A percentile compares a stretch with the other conserved stretches of the same genome.
phyloP scores from a whole-genome alignment of 257 asterid genomes.

The Haberlea rhodopensis region DNA sequence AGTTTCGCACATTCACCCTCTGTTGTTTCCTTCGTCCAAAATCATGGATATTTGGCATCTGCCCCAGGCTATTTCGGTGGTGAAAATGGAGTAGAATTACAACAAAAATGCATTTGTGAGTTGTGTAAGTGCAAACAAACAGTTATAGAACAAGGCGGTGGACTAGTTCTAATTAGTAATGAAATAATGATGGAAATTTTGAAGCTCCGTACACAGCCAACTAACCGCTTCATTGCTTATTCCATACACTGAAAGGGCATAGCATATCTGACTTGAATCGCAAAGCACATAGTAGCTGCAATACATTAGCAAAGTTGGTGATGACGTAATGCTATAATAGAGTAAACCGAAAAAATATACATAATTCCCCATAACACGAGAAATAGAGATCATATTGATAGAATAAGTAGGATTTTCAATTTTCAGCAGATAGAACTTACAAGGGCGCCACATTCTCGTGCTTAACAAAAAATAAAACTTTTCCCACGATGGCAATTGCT shows the following conservation, averaged over 20 bases:
- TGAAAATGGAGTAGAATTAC: no score
- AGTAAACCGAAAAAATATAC: background rate
- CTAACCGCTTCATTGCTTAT: conserved; percentile 69
- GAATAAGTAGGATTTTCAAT: conserved; percentile 2
- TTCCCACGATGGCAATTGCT: conserved; percentile 71
- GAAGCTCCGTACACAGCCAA: conserved; percentile 14
- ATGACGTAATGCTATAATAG: background rate
- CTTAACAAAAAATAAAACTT: conserved; percentile 59
- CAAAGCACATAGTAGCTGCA: conserved; percentile 80
- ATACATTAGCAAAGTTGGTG: conserved; percentile 12
- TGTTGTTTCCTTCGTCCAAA: no score
- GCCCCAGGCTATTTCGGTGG: no score
- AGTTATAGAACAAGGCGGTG: no score
- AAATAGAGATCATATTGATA: background rate
- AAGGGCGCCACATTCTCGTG: conserved; percentile 65
- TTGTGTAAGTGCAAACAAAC: no score
- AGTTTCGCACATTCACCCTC: no score
- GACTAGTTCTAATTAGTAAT: background rate
- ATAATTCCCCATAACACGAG: conserved; percentile 1
- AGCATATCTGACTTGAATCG: conserved; percentile 71
- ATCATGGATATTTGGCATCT: no score
- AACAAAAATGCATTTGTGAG: no score
- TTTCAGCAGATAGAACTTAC: conserved; percentile 47
- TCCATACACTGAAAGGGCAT: conserved; percentile 66
- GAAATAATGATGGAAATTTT: conserved; percentile 10